phyloP scores from a whole-genome alignment of 2,329 filamentous ascomycete genomes.

The Aspergillus sergii region DNA sequence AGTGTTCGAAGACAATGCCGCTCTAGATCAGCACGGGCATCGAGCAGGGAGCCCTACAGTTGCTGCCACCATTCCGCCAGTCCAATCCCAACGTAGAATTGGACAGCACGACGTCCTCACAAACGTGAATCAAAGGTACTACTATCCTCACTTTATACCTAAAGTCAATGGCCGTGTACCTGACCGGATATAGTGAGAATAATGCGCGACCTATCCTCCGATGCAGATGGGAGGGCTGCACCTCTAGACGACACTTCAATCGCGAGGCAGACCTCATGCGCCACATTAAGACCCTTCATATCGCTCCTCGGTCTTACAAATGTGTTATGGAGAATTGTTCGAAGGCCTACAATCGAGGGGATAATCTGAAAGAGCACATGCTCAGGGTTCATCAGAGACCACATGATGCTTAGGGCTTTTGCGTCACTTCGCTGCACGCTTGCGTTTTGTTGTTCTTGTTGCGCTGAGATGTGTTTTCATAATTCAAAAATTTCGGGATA shows the following conservation, averaged over 20 bases:
- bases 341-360: constrained; percentile 3
- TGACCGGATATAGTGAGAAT: neutral
- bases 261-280: neutral
- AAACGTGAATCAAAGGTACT: neutral
- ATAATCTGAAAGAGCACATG: constrained; percentile 3
- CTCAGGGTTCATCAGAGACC: neutral
- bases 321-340: neutral
- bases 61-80: neutral
- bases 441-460: neutral
- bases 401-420: neutral
- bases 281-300: constrained; percentile 1
- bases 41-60: neutral
- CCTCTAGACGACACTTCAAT: neutral
- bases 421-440: neutral
- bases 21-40: neutral
- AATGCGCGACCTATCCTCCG: neutral
- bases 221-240: constrained; percentile 12
- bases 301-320: neutral
- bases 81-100: neutral
- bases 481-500: neutral
- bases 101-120: neutral
- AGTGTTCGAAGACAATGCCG: neutral
- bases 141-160: neutral
- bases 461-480: neutral
- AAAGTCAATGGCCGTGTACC: neutral